Conservation (phyloP, 768 basidiomycete species). For the Grammothele lineata region DNA sequence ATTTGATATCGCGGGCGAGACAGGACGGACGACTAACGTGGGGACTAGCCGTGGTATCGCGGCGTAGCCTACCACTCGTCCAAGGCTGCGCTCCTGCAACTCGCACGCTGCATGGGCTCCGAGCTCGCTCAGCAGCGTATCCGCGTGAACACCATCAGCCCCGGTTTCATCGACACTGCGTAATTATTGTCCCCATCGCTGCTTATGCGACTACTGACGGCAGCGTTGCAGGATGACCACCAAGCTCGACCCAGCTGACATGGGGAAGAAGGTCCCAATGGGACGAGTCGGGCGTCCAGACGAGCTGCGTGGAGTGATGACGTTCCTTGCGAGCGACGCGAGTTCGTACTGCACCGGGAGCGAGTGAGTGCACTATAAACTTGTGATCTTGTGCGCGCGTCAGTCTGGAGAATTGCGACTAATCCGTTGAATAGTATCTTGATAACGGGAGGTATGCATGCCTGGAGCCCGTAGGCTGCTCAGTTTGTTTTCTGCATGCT, state of each 20-base stretch:
- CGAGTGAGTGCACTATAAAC: conserved; percentile 66
- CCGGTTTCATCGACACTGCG: conserved; percentile 67
- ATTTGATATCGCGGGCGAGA: too few species aligned
- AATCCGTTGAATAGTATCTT: too few species aligned
- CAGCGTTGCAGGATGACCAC: too few species aligned
- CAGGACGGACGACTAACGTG: too few species aligned
- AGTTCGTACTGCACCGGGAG: conserved; percentile 73
- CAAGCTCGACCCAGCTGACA: too few species aligned
- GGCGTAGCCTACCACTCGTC: conserved; percentile 62
- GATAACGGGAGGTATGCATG: too few species aligned
- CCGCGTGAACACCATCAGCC: conserved; percentile 69
- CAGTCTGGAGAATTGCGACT: too few species aligned
- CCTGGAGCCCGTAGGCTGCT: too few species aligned
- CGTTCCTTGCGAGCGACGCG: conserved; percentile 37
- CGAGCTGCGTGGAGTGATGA: conserved; percentile 61
- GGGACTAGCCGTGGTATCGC: too few species aligned
- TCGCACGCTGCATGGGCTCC: conserved; percentile 75
- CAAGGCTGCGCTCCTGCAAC: conserved; percentile 70
- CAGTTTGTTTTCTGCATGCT: too few species aligned
- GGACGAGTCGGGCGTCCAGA: conserved; percentile 55
- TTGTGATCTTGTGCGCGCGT: too few species aligned
- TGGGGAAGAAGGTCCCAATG: conserved; percentile 67
- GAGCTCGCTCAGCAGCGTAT: conserved; percentile 62
- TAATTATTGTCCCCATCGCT: conserved; percentile 14
- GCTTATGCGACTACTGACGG: too few species aligned